Conservation (phyloP, 768 basidiomycete genomes). For the Termitomyces heimii region DNA sequence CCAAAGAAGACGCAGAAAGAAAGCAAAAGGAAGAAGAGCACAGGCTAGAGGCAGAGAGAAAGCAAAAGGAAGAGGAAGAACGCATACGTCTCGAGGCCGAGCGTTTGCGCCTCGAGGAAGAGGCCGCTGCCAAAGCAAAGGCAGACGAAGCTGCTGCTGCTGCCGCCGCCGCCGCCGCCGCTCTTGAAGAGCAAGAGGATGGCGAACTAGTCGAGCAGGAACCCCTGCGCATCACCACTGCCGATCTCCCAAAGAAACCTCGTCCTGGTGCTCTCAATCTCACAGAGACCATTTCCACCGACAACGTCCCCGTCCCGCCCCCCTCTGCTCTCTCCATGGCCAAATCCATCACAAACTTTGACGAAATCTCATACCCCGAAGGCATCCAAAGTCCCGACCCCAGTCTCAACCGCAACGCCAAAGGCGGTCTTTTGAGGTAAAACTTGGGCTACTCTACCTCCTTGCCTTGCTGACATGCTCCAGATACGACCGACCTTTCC, state of each 20-base stretch:
- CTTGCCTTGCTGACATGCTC: not conserved
- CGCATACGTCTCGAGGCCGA: constrained; percentile 42
- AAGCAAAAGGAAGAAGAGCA: constrained; percentile 37
- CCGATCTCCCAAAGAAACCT: constrained; percentile 34
- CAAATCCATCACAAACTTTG: constrained; percentile 78
- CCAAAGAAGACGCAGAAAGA: constrained; percentile 24
- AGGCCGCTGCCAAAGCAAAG: constrained; percentile 39
- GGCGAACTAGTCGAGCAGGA: constrained; percentile 29
- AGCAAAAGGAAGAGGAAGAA: constrained; percentile 31
- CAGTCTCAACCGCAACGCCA: constrained; percentile 81
- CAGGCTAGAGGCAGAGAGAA: constrained; percentile 40
- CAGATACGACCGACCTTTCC: constrained; percentile 96
- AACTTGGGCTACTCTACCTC: not conserved
- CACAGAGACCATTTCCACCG: constrained; percentile 34
- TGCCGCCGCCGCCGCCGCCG: constrained; percentile 19
- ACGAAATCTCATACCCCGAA: constrained; percentile 73
- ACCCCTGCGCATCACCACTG: constrained; percentile 59
- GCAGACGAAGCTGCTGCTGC: constrained; percentile 23
- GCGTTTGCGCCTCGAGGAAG: constrained; percentile 29
- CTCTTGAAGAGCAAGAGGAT: constrained; percentile 23
- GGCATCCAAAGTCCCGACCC: constrained; percentile 85
- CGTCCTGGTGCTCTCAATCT: constrained; percentile 77
- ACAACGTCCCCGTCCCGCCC: constrained; percentile 33
- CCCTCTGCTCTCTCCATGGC: constrained; percentile 77
- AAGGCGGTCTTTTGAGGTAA: constrained; percentile 87